A percentile compares a stretch with the other conserved stretches of the same genome.
These are phyloP conservation scores for Penicillium sp. DNA, from an alignment of 2,329 filamentous ascomycete genomes.

Conservation along the genomic window DNA sequence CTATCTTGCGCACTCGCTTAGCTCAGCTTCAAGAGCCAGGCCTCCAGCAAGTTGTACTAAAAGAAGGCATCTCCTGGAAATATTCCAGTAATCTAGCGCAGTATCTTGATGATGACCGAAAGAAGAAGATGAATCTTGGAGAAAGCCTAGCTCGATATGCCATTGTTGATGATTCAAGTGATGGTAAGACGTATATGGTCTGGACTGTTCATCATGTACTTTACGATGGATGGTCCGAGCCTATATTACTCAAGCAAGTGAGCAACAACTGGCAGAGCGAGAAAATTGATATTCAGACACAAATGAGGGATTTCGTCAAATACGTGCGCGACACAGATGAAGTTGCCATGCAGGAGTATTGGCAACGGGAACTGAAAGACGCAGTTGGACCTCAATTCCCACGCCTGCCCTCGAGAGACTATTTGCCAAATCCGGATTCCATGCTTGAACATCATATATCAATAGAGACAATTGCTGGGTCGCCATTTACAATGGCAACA, in stretches of 20 bases:
- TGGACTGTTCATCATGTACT: conserved; percentile 51
- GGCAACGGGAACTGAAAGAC: conserved; percentile 44
- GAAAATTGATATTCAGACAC: conserved; percentile 27
- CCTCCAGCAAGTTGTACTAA: conserved; percentile 37
- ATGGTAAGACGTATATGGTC: conserved; percentile 38
- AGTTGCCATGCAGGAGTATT: conserved; percentile 42
- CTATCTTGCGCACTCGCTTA: conserved; percentile 46
- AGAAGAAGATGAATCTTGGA: conserved; percentile 33
- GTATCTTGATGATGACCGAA: conserved; percentile 26
- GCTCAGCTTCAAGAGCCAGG: conserved; percentile 33
- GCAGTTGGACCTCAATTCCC: conserved; percentile 50
- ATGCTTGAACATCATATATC: conserved; percentile 40
- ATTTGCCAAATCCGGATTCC: conserved; percentile 28
- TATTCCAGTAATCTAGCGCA: conserved; percentile 21
- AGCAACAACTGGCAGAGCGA: conserved; percentile 23
- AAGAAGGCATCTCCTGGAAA: conserved; percentile 30
- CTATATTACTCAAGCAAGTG: conserved; percentile 33
- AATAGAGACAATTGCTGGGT: conserved; percentile 22
- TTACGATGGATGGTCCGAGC: conserved; percentile 49
- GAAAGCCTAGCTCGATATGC: conserved; percentile 32
- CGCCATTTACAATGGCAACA: conserved; percentile 43
- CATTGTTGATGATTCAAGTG: conserved; percentile 21
- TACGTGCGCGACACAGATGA: conserved; percentile 44
- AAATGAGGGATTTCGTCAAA: conserved; percentile 26
- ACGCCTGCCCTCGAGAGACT: conserved; percentile 45